phyloP scores from a whole-genome alignment of 2,329 filamentous ascomycete species.

The Podosphaera fusca region DNA sequence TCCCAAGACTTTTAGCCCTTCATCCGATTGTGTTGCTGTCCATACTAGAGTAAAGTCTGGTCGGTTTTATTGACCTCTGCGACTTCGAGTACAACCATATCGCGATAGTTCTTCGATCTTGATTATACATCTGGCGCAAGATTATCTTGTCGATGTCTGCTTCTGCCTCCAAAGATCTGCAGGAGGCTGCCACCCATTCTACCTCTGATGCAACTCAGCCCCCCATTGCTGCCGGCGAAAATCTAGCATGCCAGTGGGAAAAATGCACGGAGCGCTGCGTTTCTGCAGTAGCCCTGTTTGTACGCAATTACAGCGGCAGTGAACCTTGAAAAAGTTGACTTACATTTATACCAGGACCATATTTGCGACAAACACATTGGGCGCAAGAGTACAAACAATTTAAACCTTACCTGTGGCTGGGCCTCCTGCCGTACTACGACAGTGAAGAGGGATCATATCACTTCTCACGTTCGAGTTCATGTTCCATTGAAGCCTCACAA shows the following conservation, averaged over 20 bases:
- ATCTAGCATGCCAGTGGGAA: slow-evolving; percentile 20
- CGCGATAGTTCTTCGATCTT: neutral
- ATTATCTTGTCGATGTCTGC: slow-evolving; percentile 5
- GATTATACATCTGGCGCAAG: neutral
- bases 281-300: slow-evolving; percentile 19
- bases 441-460: slow-evolving; percentile 97
- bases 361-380: slow-evolving; percentile 97
- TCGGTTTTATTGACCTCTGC: neutral
- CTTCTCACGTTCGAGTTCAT: slow-evolving; percentile 93
- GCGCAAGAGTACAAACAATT: slow-evolving; percentile 96
- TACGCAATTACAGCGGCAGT: slow-evolving; percentile 8
- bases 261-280: slow-evolving; percentile 19
- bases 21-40: neutral
- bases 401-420: slow-evolving; percentile 95
- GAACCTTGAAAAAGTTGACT: neutral
- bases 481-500: slow-evolving; percentile 98
- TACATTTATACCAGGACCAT: slow-evolving; percentile 44
- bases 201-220: slow-evolving; percentile 4
- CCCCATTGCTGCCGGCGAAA: slow-evolving; percentile 12
- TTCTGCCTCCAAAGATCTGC: slow-evolving; percentile 4
- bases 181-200: slow-evolving; percentile 6
- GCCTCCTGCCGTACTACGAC: slow-evolving; percentile 88
- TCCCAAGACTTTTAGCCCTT: neutral
- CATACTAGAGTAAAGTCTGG: neutral
- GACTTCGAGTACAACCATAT: neutral